Evolutionary conservation across 2,329 filamentous ascomycete species (phyloP).

Genomic region (Colletotrichum sp.): DNA sequence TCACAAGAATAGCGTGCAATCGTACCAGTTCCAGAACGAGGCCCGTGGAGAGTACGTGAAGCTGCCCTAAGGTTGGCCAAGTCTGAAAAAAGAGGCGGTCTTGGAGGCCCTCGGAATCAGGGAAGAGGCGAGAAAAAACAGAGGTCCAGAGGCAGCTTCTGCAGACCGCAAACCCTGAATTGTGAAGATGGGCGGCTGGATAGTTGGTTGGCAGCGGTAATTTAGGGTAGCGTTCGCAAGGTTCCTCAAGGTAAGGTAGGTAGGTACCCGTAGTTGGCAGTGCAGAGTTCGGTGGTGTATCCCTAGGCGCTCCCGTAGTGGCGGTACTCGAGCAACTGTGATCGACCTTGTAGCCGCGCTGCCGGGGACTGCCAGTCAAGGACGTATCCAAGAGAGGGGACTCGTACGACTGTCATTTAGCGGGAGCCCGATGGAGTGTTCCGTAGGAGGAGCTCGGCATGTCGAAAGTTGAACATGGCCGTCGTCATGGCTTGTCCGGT

Average conservation of each 20-base stretch:
- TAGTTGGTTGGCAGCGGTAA: constrained; percentile 8
- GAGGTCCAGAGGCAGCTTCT: neutral
- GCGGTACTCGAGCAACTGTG: constrained; percentile 8
- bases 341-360: constrained; percentile 18
- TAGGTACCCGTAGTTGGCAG: neutral
- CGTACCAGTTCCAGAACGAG: neutral
- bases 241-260: neutral
- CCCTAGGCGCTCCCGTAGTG: constrained; percentile 12
- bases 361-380: constrained; percentile 16
- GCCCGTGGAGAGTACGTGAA: neutral
- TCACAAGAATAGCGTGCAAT: constrained; percentile 15
- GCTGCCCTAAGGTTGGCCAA: neutral
- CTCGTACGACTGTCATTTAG: constrained; percentile 21
- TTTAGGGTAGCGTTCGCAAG: constrained; percentile 1
- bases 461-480: neutral
- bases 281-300: constrained; percentile 1
- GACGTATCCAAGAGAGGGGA: constrained; percentile 4
- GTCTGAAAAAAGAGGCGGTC: neutral
- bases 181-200: neutral
- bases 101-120: neutral
- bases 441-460: neutral
- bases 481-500: neutral
- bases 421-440: neutral
- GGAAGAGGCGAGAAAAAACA: neutral
- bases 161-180: neutral